Conservation (phyloP, 1,284 basidiomycete genomes). For the Phylloboletellus chloephorus region DNA sequence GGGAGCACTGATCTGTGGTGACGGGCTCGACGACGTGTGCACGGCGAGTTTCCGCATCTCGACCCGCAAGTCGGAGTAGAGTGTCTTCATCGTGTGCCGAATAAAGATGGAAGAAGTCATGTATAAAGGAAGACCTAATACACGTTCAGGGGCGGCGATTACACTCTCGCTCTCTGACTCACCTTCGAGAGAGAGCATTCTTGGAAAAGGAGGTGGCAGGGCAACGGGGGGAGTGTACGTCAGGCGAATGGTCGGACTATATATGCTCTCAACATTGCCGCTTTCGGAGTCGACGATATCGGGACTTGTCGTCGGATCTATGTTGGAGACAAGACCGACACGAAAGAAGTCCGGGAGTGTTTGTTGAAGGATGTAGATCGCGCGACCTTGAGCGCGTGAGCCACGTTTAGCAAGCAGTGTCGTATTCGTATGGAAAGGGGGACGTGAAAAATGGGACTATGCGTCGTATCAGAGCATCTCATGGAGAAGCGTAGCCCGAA, state of each 20-base stretch:
- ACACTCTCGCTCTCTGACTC: constrained; percentile 13
- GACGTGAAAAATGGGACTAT: constrained; percentile 5
- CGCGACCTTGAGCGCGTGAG: constrained; percentile 47
- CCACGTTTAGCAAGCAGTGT: neutral
- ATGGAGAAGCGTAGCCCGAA: constrained; percentile 2
- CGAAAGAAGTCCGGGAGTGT: constrained; percentile 72
- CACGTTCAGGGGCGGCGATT: neutral
- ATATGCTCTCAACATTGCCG: constrained; percentile 43
- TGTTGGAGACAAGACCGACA: constrained; percentile 54
- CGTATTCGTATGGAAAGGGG: neutral
- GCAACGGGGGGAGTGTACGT: constrained; percentile 61
- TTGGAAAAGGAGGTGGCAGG: constrained; percentile 64
- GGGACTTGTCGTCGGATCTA: constrained; percentile 37
- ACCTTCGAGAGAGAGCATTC: constrained; percentile 66
- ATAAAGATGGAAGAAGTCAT: constrained; percentile 63
- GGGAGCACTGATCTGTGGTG: constrained; percentile 1
- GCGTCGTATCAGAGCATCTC: constrained; percentile 32
- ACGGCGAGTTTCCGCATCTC: constrained; percentile 47
- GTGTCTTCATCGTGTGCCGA: constrained; percentile 65
- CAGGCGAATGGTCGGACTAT: constrained; percentile 49
- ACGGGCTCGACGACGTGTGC: constrained; percentile 13
- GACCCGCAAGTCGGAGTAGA: constrained; percentile 62
- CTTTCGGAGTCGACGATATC: constrained; percentile 23
- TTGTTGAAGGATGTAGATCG: constrained; percentile 59
- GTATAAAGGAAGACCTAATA: constrained; percentile 61